These are phyloP conservation scores for Cystobasidium onofrii DNA, from an alignment of 768 basidiomycete species.

Conservation along the genomic window DNA sequence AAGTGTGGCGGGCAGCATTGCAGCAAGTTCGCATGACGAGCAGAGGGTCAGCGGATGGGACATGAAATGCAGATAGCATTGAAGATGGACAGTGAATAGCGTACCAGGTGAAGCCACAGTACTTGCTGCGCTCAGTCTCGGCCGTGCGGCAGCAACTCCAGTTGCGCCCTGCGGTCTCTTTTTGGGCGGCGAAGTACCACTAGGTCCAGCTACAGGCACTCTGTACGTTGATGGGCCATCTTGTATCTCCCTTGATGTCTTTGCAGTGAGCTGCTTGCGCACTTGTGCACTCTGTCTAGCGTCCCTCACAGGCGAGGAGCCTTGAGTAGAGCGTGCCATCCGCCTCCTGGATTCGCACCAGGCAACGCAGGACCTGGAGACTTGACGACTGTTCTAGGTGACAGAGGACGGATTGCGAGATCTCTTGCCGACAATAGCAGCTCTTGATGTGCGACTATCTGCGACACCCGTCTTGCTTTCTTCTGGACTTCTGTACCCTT, in stretches of 20 bases:
- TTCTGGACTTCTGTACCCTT: background rate
- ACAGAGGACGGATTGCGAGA: too few species aligned
- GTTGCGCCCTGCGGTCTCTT: background rate
- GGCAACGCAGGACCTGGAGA: too few species aligned
- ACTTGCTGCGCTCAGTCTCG: background rate
- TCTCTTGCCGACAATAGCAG: too few species aligned
- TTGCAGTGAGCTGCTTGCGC: conserved; percentile 27
- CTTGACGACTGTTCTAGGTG: too few species aligned
- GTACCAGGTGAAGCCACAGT: background rate
- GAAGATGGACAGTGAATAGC: background rate
- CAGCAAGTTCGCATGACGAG: background rate
- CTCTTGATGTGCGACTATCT: too few species aligned
- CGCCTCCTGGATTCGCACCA: background rate
- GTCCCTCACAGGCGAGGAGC: conserved; percentile 7
- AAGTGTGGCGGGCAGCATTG: background rate
- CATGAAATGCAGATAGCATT: background rate
- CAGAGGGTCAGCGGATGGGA: background rate
- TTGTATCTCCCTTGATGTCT: background rate
- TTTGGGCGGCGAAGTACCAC: conserved; percentile 6
- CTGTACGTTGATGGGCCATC: background rate
- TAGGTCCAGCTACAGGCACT: conserved; percentile 3
- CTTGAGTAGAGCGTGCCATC: conserved; percentile 27
- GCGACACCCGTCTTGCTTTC: too few species aligned
- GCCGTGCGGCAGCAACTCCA: background rate
- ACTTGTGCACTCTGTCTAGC: background rate